Base-by-base conservation (phyloP, 805 yeast species). In the Tetrapisispora namnaoensis region DNA sequence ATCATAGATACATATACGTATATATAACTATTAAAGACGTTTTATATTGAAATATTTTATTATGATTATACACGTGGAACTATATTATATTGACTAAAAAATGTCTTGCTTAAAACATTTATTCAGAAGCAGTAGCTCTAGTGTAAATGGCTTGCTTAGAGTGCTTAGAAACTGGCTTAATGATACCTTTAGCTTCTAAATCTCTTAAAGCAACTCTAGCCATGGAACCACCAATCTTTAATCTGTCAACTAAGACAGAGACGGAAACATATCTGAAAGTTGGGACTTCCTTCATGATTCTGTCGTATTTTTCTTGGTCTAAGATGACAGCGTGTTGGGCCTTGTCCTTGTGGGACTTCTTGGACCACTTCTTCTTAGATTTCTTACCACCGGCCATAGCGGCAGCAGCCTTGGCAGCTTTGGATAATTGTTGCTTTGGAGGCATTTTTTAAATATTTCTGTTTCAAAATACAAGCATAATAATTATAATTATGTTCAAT, bases 351-450 rank as follows among this genome's bases (percentile, higher is more conserved):
- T 89, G 96, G 84, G 95, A 89, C 78, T 96, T 96, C 84, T 91
- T 90, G 86, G 95, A 86, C 99, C 98, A 93, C 96, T 93, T 93
- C 95, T 93, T 91, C 89, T 93, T 93, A 77, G 96, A 88, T 74
- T 91, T 89, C 86, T 90, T 90, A 84, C 97, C 96, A 86, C 97
- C 97, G 75, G 97, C 96, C 84, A 88, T 80, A 76, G 97, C 98
- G 80, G 98, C 98, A 71, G 98, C 97, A 72, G 96, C 96, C 82
- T 91, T 91, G 72, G 96, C 97, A 77, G 97, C 97, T 82, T 91
- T 91, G 71, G 96, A 85, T 77, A 88, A 90, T 83, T 91, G 97
- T 79, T 87, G 80, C 80, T 91, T 91, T 82, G 96, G 96, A 77
- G 97, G 96, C 97, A 91, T 88, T 75, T 82, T n/a, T 78, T 32